Base-by-base conservation (phyloP, 495 filamentous ascomycete genomes). In the Aspergillus baeticus region DNA sequence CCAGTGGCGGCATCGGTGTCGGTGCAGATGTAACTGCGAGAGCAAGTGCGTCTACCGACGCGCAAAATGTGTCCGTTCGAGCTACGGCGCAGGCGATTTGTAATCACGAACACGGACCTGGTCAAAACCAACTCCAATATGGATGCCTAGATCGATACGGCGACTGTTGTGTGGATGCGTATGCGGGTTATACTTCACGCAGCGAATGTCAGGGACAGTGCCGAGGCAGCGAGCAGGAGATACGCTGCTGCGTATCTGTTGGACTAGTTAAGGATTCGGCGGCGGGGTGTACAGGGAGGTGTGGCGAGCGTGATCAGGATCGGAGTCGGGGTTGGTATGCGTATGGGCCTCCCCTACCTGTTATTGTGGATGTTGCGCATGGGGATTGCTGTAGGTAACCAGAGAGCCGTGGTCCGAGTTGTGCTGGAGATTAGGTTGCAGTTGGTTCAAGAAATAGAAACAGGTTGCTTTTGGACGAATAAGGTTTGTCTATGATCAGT, bases 341-440 rank as follows among this genome's bases (percentile, higher is more conserved):
- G 35, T 61, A 57, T 57, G 58, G 58, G 7, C 54, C 58, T 55
- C 52, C 58, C 13, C 33, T 60, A 43, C 53, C 58, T 18, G 20
- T 53, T 47, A 22, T 57, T 31, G 35, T 61, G 53, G 48, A 44
- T 35, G 38, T 43, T 51, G 34, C 18, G 6, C 41, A 39, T 18
- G 41, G 34, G 51, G 51, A 31, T 6, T 51, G 26, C 14, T 38
- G 36, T 52, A 4, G 1, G 15, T 29, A 29, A 17, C 18, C 10
- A 18, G 23, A 48, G 54, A 57, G n/a, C n/a, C n/a, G n/a, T 37
- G 23, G 13, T 50, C n/a, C 22, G 47, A 31, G 6, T 21, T 35
- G 31, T 48, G 26, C 26, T 26, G 11, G 8, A 5, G n/a, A 7
- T n/a, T 17, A 41, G 14, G 37, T n/a, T 47, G 22, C 10, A 10